A percentile compares a stretch with the other conserved stretches of the same genome.
Evolutionary conservation across 371 early-diverging fungal genomes (phyloP).

Genomic region (Mortierella sp.): DNA sequence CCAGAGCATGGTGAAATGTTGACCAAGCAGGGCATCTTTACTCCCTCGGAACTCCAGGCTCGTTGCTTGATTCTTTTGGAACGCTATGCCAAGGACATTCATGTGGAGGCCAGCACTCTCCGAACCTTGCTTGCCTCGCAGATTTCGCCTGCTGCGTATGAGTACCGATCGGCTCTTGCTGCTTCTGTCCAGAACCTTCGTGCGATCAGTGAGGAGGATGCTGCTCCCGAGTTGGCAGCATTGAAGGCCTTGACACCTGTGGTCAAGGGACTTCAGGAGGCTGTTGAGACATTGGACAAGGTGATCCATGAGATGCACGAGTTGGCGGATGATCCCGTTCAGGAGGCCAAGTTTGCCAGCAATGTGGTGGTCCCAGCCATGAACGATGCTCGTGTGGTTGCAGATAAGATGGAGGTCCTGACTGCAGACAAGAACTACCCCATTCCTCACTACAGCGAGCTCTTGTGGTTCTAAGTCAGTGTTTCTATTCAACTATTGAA

Average conservation of each 20-base stretch:
- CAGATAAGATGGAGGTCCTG: slow-evolving; percentile 85
- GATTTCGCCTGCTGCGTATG: slow-evolving; percentile 89
- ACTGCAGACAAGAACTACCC: slow-evolving; percentile 95
- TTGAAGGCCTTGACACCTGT: slow-evolving; percentile 76
- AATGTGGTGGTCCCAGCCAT: slow-evolving; percentile 73
- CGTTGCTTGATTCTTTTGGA: slow-evolving; percentile 95
- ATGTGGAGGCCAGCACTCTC: slow-evolving; percentile 94
- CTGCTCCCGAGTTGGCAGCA: slow-evolving; percentile 77
- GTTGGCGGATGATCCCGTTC: slow-evolving; percentile 65
- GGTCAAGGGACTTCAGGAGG: slow-evolving; percentile 63
- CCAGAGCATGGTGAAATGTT: slow-evolving; percentile 80
- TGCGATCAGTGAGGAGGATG: slow-evolving; percentile 60
- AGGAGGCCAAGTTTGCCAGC: slow-evolving; percentile 73
- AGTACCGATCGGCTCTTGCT: slow-evolving; percentile 88
- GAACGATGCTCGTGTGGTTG: slow-evolving; percentile 75
- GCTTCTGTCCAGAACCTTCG: slow-evolving; percentile 78
- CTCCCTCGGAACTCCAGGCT: slow-evolving; percentile 86
- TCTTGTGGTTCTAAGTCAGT: slow-evolving; percentile 66
- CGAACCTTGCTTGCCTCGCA: slow-evolving; percentile 79
- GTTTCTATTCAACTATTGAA: background rate
- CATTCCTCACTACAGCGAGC: slow-evolving; percentile 95
- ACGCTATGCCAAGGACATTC: slow-evolving; percentile 94
- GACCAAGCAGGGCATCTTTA: slow-evolving; percentile 73
- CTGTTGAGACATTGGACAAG: slow-evolving; percentile 22
- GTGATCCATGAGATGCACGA: slow-evolving; percentile 57